phyloP scores from a whole-genome alignment of 495 filamentous ascomycete species.

The Podospora pseudocomata region DNA sequence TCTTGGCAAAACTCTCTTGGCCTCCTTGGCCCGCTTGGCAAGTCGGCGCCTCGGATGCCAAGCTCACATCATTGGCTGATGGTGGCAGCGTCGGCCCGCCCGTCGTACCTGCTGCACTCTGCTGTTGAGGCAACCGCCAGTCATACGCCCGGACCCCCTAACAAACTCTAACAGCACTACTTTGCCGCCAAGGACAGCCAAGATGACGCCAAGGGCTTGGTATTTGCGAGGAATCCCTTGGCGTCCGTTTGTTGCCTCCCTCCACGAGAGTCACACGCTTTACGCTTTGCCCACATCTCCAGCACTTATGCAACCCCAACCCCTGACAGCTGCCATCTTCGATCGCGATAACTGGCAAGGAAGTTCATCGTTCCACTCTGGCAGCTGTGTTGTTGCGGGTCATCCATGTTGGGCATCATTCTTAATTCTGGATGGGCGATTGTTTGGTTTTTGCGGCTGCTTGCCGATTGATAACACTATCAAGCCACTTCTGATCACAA shows the following conservation, averaged over 20 bases:
- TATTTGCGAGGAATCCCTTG: slow-evolving; percentile 30
- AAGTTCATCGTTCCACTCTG: too few relatives aligned
- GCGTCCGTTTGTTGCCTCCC: slow-evolving; percentile 23
- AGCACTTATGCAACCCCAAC: slow-evolving; percentile 6
- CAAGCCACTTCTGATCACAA: background rate
- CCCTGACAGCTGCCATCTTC: slow-evolving; percentile 7
- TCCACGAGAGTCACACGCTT: slow-evolving; percentile 25
- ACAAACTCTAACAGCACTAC: slow-evolving; percentile 27
- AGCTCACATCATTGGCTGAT: slow-evolving; percentile 26
- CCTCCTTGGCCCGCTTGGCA: slow-evolving; percentile 39
- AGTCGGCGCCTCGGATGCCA: slow-evolving; percentile 32
- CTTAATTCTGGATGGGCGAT: too few relatives aligned
- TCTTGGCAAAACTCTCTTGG: slow-evolving; percentile 42
- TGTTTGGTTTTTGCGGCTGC: background rate
- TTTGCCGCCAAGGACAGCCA: slow-evolving; percentile 25
- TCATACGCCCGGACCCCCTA: background rate
- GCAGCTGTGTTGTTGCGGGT: background rate
- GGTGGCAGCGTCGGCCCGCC: slow-evolving; percentile 18
- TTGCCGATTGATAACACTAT: background rate
- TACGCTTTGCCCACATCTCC: slow-evolving; percentile 21
- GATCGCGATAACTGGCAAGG: background rate
- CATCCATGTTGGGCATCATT: background rate
- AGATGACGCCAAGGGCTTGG: slow-evolving; percentile 37
- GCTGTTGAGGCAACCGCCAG: slow-evolving; percentile 13
- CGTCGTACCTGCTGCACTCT: slow-evolving; percentile 15